Evolutionary conservation across 768 basidiomycete genomes (phyloP).

Genomic region (Chiua virens): DNA sequence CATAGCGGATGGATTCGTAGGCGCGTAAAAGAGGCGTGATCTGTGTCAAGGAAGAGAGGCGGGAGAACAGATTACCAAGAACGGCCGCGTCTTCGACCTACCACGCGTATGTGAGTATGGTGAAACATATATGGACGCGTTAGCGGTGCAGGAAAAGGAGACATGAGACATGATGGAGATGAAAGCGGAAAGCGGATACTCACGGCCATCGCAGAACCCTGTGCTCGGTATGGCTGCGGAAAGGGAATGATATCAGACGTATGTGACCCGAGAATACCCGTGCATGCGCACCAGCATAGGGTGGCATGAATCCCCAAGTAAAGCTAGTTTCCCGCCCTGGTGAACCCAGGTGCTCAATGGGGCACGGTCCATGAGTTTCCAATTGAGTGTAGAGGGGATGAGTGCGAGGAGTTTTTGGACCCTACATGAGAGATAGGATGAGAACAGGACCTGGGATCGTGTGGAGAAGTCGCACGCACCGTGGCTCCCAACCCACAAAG

Average conservation of each 20-base stretch:
- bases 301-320: constrained; percentile 59
- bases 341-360: constrained; percentile 53
- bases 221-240: constrained; percentile 49
- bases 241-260: constrained; percentile 7
- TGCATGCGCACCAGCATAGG: constrained; percentile 45
- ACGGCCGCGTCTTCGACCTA: constrained; percentile 39
- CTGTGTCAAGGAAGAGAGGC: constrained; percentile 41
- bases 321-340: constrained; percentile 38
- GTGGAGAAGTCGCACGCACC: constrained; percentile 30
- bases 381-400: constrained; percentile 46
- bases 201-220: constrained; percentile 57
- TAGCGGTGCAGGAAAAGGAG: background rate
- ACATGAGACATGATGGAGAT: background rate
- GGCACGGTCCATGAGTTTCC: constrained; percentile 48
- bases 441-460: background rate
- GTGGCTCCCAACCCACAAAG: constrained; percentile 49
- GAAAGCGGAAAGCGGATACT: constrained; percentile 8
- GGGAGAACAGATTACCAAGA: constrained; percentile 52
- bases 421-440: constrained; percentile 23
- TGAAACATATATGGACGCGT: background rate
- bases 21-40: constrained; percentile 47
- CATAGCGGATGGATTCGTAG: constrained; percentile 51
- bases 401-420: constrained; percentile 46
- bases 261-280: background rate
- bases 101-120: no score